phyloP scores from a whole-genome alignment of 192 early-diverging fungal genomes.

The Coemansia sp. region DNA sequence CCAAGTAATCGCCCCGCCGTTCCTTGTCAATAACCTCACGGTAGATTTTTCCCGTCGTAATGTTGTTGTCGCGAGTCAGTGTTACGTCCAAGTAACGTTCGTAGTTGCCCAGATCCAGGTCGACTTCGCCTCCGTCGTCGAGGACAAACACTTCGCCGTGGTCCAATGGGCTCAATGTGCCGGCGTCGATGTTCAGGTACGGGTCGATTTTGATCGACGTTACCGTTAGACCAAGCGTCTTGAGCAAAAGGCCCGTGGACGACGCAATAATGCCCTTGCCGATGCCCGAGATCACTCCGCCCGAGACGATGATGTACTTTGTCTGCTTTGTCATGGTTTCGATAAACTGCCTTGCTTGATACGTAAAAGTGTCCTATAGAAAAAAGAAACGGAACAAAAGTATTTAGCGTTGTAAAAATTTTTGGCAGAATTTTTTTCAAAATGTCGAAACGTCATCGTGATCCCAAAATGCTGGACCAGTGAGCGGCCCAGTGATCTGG shows the following conservation, averaged over 20 bases:
- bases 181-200: constrained; percentile 99
- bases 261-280: constrained; percentile 99
- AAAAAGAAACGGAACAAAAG: no score
- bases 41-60: constrained; percentile 99
- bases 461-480: no score
- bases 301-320: constrained; percentile 97
- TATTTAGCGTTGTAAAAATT: constrained; percentile 3
- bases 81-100: constrained; percentile 96
- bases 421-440: neutral
- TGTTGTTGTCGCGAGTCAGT: constrained; percentile 96
- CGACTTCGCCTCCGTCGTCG: constrained; percentile 98
- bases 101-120: constrained; percentile 98
- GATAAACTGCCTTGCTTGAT: no score
- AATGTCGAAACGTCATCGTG: no score
- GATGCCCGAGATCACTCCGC: constrained; percentile 99
- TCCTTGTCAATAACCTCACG: constrained; percentile 92
- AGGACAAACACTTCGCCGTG: constrained; percentile 99
- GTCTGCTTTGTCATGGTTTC: constrained; percentile 50
- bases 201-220: constrained; percentile 99
- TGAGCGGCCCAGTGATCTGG: no score
- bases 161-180: constrained; percentile 94
- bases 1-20: constrained; percentile 93
- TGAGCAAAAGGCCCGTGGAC: constrained; percentile 91
- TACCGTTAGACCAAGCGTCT: constrained; percentile 87
- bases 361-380: no score